Percentiles rank a stretch among this genome's conserved stretches.
Evolutionary conservation across 257 asterid genomes (phyloP).

Genomic region (Solanum appendiculatum): DNA sequence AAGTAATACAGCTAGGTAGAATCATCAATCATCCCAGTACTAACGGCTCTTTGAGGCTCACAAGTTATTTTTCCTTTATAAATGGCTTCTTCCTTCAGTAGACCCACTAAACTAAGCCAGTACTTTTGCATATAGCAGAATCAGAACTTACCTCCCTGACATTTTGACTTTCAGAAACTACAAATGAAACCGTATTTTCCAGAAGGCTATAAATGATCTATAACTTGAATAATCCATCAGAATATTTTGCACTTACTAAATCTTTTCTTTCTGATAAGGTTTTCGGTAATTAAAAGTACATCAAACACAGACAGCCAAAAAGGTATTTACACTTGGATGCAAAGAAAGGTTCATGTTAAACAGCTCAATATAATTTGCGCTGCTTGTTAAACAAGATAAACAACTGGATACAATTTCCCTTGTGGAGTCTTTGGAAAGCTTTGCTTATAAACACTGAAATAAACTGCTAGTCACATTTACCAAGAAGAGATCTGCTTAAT

Average conservation of each 20-base stretch:
- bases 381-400: background rate
- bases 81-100: background rate
- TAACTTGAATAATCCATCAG: background rate
- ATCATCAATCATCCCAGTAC: background rate
- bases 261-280: background rate
- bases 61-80: background rate
- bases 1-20: background rate
- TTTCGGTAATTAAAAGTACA: background rate
- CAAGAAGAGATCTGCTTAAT: background rate
- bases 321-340: background rate
- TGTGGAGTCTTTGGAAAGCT: background rate
- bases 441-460: background rate
- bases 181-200: background rate
- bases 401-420: background rate
- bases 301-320: background rate
- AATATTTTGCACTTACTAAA: background rate
- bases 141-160: background rate
- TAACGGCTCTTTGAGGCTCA: background rate
- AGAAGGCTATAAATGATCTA: background rate
- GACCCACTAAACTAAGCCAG: background rate
- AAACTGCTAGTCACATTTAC: background rate
- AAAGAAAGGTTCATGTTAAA: background rate
- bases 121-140: background rate
- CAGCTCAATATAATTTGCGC: background rate
- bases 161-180: background rate